phyloP scores from a whole-genome alignment of 2,329 filamentous ascomycete species.

The Phialophora tarda region DNA sequence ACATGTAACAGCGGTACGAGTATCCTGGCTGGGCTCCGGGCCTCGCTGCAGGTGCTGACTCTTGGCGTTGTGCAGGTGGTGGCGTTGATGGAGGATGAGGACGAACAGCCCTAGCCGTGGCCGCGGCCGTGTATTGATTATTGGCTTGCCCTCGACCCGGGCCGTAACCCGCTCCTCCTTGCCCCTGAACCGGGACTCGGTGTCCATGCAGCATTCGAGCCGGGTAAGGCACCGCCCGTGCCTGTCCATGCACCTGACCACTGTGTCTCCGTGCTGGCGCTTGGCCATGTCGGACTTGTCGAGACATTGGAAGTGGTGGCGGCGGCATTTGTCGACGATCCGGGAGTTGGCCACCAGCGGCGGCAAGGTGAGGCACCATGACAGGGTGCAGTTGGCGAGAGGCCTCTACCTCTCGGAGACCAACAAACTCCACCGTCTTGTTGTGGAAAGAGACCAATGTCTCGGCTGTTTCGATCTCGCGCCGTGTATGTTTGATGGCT shows the following conservation, averaged over 20 bases:
- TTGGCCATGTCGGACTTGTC: neutral
- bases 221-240: neutral
- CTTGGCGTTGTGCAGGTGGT: neutral
- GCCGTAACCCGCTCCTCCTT: neutral
- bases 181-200: neutral
- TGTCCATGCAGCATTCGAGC: neutral
- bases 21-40: neutral
- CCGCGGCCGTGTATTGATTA: neutral
- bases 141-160: neutral
- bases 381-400: neutral
- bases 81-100: neutral
- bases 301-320: neutral
- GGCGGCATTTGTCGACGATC: neutral
- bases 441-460: constrained; percentile 1
- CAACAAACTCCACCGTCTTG: neutral
- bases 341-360: neutral
- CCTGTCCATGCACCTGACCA: neutral
- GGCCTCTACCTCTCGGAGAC: neutral
- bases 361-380: neutral
- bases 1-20: neutral
- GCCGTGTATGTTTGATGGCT: neutral
- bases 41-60: neutral
- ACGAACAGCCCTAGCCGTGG: too few relatives aligned
- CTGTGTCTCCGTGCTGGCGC: neutral
- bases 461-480: constrained; percentile 8